phyloP scores from a whole-genome alignment of 2,329 filamentous ascomycete genomes.

The Bipolaris zeicola region DNA sequence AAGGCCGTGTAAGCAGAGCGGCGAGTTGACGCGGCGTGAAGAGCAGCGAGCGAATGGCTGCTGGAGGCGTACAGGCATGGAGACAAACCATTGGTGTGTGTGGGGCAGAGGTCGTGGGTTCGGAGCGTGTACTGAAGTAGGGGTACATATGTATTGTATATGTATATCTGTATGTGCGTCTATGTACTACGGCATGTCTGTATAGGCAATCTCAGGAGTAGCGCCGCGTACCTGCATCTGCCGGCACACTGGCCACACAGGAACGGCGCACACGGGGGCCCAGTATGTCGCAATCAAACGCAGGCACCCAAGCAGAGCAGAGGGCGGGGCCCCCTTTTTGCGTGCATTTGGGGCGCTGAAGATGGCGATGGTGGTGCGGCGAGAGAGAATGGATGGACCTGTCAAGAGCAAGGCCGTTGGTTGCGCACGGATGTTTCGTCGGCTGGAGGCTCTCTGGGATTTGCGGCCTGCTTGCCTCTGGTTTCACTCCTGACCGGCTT shows the following conservation, averaged over 20 bases:
- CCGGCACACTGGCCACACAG: constrained; percentile 14
- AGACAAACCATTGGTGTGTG: background rate
- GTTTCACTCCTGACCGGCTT: constrained; percentile 18
- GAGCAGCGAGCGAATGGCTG: background rate
- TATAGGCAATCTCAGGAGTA: constrained; percentile 24
- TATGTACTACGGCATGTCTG: background rate
- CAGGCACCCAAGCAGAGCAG: background rate
- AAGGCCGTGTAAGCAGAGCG: background rate
- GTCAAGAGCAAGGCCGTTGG: constrained; percentile 10
- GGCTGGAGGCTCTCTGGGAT: constrained; percentile 8
- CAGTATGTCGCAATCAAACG: constrained; percentile 11
- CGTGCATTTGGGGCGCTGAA: background rate
- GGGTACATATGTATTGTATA: too few relatives aligned
- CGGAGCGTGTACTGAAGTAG: background rate
- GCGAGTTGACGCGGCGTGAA: too few relatives aligned
- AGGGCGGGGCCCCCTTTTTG: constrained; percentile 1
- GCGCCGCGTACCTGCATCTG: constrained; percentile 29
- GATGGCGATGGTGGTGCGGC: constrained; percentile 7
- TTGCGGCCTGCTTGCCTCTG: constrained; percentile 10
- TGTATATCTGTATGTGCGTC: too few relatives aligned
- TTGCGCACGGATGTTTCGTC: constrained; percentile 8
- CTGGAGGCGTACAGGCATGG: background rate
- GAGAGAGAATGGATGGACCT: background rate
- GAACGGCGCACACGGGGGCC: constrained; percentile 10
- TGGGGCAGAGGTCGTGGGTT: background rate